A percentile compares a stretch with the other conserved stretches of the same genome.
Evolutionary conservation across 2,329 filamentous ascomycete genomes (phyloP).

Genomic region (Emergomyces africanus): DNA sequence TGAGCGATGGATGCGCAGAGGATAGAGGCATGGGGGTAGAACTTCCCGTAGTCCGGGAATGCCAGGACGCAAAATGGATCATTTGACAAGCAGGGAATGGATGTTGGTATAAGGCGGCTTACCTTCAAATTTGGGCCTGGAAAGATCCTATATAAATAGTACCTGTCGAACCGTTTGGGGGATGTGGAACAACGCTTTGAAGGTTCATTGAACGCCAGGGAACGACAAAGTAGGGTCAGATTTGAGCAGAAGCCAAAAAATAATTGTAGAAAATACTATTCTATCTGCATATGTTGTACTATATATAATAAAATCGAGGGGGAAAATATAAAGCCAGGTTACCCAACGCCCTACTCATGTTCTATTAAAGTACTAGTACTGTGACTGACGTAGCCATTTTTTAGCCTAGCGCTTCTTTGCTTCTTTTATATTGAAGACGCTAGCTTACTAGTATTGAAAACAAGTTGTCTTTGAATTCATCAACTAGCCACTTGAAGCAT

Average conservation of each 20-base stretch:
- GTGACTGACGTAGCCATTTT: not conserved
- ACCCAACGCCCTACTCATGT: not conserved
- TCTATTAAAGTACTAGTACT: too few species aligned
- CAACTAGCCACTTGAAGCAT: slow-evolving; percentile 5
- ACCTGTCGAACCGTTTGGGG: not conserved
- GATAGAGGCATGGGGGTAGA: not conserved
- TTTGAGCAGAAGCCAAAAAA: too few species aligned
- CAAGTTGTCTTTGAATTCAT: too few species aligned
- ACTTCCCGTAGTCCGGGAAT: not conserved
- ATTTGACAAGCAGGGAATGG: not conserved
- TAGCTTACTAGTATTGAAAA: too few species aligned
- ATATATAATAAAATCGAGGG: not conserved
- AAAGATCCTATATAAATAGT: not conserved
- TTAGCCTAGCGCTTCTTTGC: not conserved
- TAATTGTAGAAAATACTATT: too few species aligned
- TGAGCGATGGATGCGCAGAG: too few species aligned
- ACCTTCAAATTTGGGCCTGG: not conserved
- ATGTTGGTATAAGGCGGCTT: not conserved
- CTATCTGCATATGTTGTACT: not conserved
- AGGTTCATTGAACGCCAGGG: not conserved
- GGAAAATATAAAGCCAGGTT: not conserved
- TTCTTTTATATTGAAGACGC: not conserved
- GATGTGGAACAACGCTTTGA: not conserved
- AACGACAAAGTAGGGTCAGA: too few species aligned
- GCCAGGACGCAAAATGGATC: not conserved